Conservation (phyloP, 768 basidiomycete genomes). For the Lanmaoa rubissima region DNA sequence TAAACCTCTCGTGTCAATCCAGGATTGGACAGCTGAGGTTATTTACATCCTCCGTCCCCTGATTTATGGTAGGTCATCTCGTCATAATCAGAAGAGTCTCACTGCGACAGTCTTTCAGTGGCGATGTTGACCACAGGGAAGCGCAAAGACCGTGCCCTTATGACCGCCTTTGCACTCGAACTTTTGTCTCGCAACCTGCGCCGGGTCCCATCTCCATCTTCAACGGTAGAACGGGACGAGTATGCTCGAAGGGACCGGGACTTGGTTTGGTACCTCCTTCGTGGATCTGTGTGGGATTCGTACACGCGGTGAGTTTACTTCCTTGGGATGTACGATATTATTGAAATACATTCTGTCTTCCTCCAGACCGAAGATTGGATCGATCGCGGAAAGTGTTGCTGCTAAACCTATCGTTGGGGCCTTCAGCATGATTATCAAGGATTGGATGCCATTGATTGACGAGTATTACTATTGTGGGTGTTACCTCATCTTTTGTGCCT, state of each 20-base stretch:
- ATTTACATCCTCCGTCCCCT: conserved; percentile 74
- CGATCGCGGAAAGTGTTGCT: conserved; percentile 53
- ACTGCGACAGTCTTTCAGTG: conserved; percentile 13
- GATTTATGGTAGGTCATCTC: conserved; percentile 59
- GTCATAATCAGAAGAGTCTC: conserved; percentile 11
- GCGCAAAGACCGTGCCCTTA: conserved; percentile 54
- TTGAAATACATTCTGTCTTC: neutral
- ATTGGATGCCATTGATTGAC: conserved; percentile 87
- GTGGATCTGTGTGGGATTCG: conserved; percentile 81
- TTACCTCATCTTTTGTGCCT: neutral
- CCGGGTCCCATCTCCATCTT: conserved; percentile 58
- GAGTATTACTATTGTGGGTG: conserved; percentile 87
- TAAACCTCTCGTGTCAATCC: conserved; percentile 54
- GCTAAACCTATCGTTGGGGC: conserved; percentile 65
- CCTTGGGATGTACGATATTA: neutral
- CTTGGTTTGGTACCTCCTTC: conserved; percentile 80
- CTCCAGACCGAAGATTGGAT: conserved; percentile 74
- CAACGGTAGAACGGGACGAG: conserved; percentile 67
- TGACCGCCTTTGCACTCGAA: conserved; percentile 65
- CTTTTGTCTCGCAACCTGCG: conserved; percentile 75
- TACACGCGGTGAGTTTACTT: conserved; percentile 59
- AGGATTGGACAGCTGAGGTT: conserved; percentile 73
- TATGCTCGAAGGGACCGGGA: conserved; percentile 82
- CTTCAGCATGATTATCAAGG: conserved; percentile 66
- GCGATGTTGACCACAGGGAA: conserved; percentile 23